Base-by-base conservation (phyloP, 225 moss, liverwort and hornwort genomes). In the Physcomitrium patens region DNA sequence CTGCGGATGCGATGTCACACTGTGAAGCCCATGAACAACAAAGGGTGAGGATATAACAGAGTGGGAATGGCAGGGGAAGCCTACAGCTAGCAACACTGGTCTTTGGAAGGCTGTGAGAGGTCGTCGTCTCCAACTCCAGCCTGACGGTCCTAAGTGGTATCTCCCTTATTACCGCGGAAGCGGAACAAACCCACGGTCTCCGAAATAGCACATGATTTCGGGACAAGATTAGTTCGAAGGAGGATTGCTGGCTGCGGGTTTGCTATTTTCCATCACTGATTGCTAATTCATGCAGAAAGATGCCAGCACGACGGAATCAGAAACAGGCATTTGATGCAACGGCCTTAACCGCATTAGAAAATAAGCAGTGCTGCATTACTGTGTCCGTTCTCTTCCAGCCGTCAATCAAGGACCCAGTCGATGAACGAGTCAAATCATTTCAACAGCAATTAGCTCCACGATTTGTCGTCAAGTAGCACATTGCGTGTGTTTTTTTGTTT, bases 51-150 rank as follows among this genome's bases (percentile, higher is more conserved):
- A 37, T 37, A 37, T 37, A 37, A 37, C 2, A 37, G 31, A 2
- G 7, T 2, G 31, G 31, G 31, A 37, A 37, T 37, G 31, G 31
- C 31, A 37, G 31, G 7, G 31, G 31, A 37, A 37, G 31, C 7
- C 31, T 37, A 37, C 31, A 37, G 31, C 31, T 37, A 37, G 31
- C 31, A 37, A 37, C 31, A 37, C 31, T 37, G 31, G 31, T 1
- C 31, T 37, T 37, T 37, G 41, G 65, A 64, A 79, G 79, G 79
- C 79, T 58, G 31, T 37, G 65, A 77, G 80, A 76, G 64, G 64
- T 74, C 54, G 43, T 64, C 64, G 53, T n/a, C 52, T 6, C 12
- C 52, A 4, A 63, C 73, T 41, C 73, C 64, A 43, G 54, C 18
- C 64, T 13, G 64, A 54, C 74, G 74, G 44, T 28, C 46, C 1